Evolutionary conservation across 1,284 basidiomycete species (phyloP), one percentile per base, ranked within the genome.

Genomic region (Ganoderma sp.): DNA sequence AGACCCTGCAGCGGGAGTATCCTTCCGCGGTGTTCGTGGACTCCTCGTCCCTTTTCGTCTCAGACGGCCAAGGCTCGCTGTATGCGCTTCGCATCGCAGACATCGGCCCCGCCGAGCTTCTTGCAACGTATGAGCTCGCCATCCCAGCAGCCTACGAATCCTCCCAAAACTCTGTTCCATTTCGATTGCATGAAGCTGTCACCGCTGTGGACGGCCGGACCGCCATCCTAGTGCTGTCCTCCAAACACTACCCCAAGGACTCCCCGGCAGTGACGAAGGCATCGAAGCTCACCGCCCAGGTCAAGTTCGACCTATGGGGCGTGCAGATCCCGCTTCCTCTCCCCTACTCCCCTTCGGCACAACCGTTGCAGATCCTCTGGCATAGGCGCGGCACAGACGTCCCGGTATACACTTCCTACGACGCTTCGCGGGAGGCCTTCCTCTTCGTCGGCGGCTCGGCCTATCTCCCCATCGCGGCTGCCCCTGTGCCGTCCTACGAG

Each of bases 21-120:
- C 93, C 96, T 0, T 92, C 92, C 1, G 87, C 86, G 4, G 81
- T 84, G 0, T 88, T 91, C 64, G 76, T 94, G 32, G 81, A 84
- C 37, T 73, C 83, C 0, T 79, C 80, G 0, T 79, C 82, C 4
- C 85, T 89, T 74, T 82, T 91, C 43, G 84, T 93, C 54, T 85
- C 92, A 3, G 91, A 95, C 72, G 96, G 96, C 9, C 81, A 83
- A 65, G 94, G 94, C 8, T 78, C 82, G 15, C 78, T 97, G 37
- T 91, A 93, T 75, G 82, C 92, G 28, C 80, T 89, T 67, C 81
- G 80, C 70, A 71, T 82, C 63, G 76, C 76, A 43, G 76, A 77
- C 64, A 66, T 74, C n/a, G 80, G 79, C 3, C 63, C 79, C 5
- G 84, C 85, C n/a, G 75, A 80, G 3, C 79, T 87, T 22, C 76